Evolutionary conservation across 768 basidiomycete genomes (phyloP).

Genomic region (Auriscalpium microsporum): DNA sequence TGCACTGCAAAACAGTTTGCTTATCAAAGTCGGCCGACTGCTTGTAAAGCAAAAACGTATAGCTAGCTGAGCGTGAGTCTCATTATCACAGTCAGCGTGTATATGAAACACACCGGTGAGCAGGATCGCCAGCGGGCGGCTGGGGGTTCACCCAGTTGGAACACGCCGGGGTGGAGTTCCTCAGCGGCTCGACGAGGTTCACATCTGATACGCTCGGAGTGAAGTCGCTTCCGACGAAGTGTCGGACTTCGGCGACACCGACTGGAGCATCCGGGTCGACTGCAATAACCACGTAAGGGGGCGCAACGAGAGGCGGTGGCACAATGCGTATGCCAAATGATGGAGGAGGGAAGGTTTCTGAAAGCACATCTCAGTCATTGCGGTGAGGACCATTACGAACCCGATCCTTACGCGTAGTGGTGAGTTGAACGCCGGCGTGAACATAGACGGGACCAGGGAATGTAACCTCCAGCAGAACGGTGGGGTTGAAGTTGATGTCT

Average conservation of each 20-base stretch:
- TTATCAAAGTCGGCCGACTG: slow-evolving; percentile 33
- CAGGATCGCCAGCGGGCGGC: slow-evolving; percentile 32
- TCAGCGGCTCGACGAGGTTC: slow-evolving; percentile 14
- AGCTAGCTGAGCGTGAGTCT: slow-evolving; percentile 23
- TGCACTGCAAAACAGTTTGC: slow-evolving; percentile 20
- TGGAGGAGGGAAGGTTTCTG: neutral
- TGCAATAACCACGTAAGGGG: neutral
- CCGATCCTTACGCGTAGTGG: neutral
- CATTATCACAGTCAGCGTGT: neutral
- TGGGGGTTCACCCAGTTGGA: slow-evolving; percentile 33
- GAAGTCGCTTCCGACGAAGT: neutral
- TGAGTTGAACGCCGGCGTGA: neutral
- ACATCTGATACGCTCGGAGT: neutral
- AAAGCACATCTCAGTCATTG: too few species aligned
- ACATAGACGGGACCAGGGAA: neutral
- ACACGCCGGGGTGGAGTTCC: slow-evolving; percentile 33
- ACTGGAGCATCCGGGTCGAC: neutral
- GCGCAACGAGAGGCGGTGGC: too few species aligned
- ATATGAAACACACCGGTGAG: slow-evolving; percentile 30
- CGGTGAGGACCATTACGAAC: too few species aligned
- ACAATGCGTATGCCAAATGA: neutral
- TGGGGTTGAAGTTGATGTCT: neutral
- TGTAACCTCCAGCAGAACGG: neutral
- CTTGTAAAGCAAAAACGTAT: slow-evolving; percentile 38
- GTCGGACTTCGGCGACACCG: neutral